phyloP scores from a whole-genome alignment of 2,329 filamentous ascomycete genomes.

The Mycosphaerelloides madeirae region DNA sequence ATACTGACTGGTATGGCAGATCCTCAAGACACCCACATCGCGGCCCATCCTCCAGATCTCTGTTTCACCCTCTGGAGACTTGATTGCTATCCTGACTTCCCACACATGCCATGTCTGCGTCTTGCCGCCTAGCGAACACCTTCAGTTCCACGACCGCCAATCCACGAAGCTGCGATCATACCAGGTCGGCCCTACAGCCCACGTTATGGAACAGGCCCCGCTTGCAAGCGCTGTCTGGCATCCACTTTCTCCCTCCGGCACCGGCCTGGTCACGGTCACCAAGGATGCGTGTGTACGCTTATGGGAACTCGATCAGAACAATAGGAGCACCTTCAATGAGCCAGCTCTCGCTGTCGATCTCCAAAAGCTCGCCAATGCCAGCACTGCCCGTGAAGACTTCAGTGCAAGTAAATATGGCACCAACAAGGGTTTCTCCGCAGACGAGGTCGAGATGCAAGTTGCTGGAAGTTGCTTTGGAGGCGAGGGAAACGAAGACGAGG shows the following conservation, averaged over 20 bases:
- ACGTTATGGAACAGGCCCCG: conserved; percentile 78
- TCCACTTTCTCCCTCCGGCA: conserved; percentile 76
- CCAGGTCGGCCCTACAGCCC: conserved; percentile 86
- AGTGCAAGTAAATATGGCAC: conserved; percentile 67
- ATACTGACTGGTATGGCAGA: conserved; percentile 43
- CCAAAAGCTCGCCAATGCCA: conserved; percentile 81
- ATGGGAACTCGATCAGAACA: conserved; percentile 82
- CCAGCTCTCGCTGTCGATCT: conserved; percentile 81
- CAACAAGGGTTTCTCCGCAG: conserved; percentile 79
- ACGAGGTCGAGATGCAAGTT: conserved; percentile 89
- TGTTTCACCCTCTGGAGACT: conserved; percentile 76
- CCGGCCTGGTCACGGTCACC: conserved; percentile 82
- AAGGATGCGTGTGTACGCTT: conserved; percentile 80
- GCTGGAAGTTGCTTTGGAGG: conserved; percentile 88
- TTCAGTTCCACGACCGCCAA: conserved; percentile 62
- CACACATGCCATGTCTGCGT: conserved; percentile 84
- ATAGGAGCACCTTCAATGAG: conserved; percentile 81
- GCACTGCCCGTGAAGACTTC: conserved; percentile 76
- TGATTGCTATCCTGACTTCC: conserved; percentile 77
- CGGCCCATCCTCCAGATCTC: conserved; percentile 80
- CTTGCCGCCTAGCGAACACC: conserved; percentile 74
- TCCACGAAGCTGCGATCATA: conserved; percentile 78
- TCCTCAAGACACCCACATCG: conserved; percentile 71
- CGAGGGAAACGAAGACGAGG: conserved; percentile 52
- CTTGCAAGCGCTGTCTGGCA: conserved; percentile 86